Evolutionary conservation across 169 alveolate species (phyloP), one percentile per base, ranked within the genome.

Genomic region (Plasmodium gaboni): DNA sequence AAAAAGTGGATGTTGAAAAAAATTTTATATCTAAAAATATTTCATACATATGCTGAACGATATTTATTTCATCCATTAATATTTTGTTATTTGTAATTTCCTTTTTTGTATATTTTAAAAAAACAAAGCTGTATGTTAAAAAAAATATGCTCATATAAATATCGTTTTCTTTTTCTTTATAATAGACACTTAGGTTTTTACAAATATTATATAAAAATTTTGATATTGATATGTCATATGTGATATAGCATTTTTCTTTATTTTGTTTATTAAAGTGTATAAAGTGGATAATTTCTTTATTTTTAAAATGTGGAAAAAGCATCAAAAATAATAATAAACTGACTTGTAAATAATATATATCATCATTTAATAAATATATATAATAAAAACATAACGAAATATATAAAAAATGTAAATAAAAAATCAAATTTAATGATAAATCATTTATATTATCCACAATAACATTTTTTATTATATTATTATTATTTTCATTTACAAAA

Each of bases 361-460:
- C 19, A 70, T 55, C 68, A 83, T 50, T 83, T 83, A 83, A 42
- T 44, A 83, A 72, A 61, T 83, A 71, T 51, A 83, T 68, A 71
- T 83, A 42, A 57, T 83, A 83, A 68, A 55, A 83, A 50, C 91
- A 83, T 24, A 83, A 59, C 19, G 91, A 71, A 60, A 83, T 57
- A 48, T 83, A 83, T 53, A 83, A 1, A 10, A 83, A 28, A 63
- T 48, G 28, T 44, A 83, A 5, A 12, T 68, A 19, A 71, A 68
- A 83, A 26, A 24, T 22, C 2, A 65, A 38, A 17, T 26, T 65
- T 7, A 17, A 10, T n/a, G 80, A 9, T n/a, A 53, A 15, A 32
- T 59, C 65, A 38, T 8, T 48, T 17, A n/a, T 38, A 38, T 53
- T 53, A n/a, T 53, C 8, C 19, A 53, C 19, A 53, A 13, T 53